Base-by-base conservation (phyloP, 805 yeast genomes). In the Candida xiaguanensis region DNA sequence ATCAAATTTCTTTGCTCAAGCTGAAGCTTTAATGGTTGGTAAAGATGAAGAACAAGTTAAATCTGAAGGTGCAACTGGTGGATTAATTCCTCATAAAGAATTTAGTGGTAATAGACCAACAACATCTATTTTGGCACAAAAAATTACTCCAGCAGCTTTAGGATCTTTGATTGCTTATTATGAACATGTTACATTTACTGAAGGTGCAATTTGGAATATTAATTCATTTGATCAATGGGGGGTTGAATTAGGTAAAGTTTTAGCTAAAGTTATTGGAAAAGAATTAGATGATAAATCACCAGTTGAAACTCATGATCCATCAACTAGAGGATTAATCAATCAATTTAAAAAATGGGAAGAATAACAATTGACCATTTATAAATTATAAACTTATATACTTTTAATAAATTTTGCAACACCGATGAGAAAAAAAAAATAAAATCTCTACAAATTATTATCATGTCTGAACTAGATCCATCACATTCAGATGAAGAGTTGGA, bases 141-240 rank as follows among this genome's bases (percentile, higher is more conserved):
- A 87, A 72, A 86, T 91, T 62, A 91, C 98, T 26, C 99, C 99
- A 43, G 97, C 96, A 36, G 70, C 96, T 39, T 78, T 93, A 50
- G 99, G 99, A 72, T 79, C 98, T 33, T 77, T 93, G 69, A 93
- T 93, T 63, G 97, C 95, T 32, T 93, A 93, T 80, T 93, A 93
- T 74, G 99, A 93, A 73, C 96, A 89, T 64, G 78, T 88, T 44
- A 91, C 98, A 30, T 93, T 93, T 71, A 90, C 90, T 43, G 99
- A 93, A 74, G 99, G 99, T 72, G 99, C 99, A 42, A 71, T 93
- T 59, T 91, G 99, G 99, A 93, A 95, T 79, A 90, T 93, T 75
- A 93, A 93, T 82, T 91, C 98, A 14, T 93, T 88, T 63, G 99
- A 93, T 75, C 99, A 93, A 76, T 93, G 98, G 96, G 99, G 99